Evolutionary conservation across 768 basidiomycete species (phyloP).

Genomic region (Tylopilus subfusipes): DNA sequence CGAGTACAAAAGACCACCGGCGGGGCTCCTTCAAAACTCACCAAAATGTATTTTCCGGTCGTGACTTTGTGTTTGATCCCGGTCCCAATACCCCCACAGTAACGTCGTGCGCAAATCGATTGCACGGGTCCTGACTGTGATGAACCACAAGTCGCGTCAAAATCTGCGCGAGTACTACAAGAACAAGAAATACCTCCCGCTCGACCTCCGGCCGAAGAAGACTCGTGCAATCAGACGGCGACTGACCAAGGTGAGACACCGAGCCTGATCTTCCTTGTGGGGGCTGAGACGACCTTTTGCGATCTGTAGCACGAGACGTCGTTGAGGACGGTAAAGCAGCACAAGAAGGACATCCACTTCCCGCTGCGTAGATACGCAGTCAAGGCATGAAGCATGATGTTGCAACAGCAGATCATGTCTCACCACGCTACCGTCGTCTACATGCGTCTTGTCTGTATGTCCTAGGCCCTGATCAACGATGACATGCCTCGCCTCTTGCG

Average conservation of each 20-base stretch:
- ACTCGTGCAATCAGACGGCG: constrained; percentile 97
- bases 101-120: constrained; percentile 97
- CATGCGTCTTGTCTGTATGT: constrained; percentile 37
- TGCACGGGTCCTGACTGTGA: constrained; percentile 96
- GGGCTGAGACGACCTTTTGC: constrained; percentile 5
- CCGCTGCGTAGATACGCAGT: constrained; percentile 92
- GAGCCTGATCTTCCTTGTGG: not conserved
- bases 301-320: constrained; percentile 69
- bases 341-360: constrained; percentile 94
- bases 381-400: constrained; percentile 85
- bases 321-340: constrained; percentile 87
- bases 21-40: constrained; percentile 92
- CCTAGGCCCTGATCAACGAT: constrained; percentile 32
- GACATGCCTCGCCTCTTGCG: constrained; percentile 32
- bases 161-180: constrained; percentile 98
- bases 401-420: constrained; percentile 20
- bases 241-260: constrained; percentile 73
- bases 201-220: constrained; percentile 97
- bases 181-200: constrained; percentile 91
- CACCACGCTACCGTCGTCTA: constrained; percentile 26
- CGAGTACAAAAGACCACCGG: constrained; percentile 98
- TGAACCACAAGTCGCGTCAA: constrained; percentile 97
- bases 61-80: not conserved
- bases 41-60: constrained; percentile 78
- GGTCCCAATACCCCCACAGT: constrained; percentile 42